Evolutionary conservation across 805 yeast genomes (phyloP).

Genomic region (Debaryomyces castellii): DNA sequence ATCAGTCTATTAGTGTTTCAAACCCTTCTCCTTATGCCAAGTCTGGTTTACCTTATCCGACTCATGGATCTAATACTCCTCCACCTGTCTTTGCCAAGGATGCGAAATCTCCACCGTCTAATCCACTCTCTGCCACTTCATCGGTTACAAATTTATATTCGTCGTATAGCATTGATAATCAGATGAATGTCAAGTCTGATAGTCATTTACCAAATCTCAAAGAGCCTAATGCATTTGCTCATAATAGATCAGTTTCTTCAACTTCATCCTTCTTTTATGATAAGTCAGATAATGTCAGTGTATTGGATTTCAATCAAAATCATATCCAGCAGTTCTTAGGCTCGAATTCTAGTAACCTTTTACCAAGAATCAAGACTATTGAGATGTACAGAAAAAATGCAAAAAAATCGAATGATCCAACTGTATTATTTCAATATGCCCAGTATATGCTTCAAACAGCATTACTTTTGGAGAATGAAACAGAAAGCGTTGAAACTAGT

Average conservation of each 20-base stretch:
- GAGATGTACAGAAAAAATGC: slow-evolving; percentile 87
- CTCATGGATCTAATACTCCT: slow-evolving; percentile 21
- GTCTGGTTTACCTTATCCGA: slow-evolving; percentile 14
- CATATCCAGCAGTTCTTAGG: slow-evolving; percentile 54
- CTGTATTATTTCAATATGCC: slow-evolving; percentile 85
- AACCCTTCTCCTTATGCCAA: not conserved
- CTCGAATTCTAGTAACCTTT: slow-evolving; percentile 46
- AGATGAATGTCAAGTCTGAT: slow-evolving; percentile 23
- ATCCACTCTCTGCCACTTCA: slow-evolving; percentile 31
- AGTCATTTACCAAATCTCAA: slow-evolving; percentile 21
- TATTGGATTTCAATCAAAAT: slow-evolving; percentile 54
- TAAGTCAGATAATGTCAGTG: slow-evolving; percentile 28
- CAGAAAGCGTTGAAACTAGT: not conserved
- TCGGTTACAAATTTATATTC: slow-evolving; percentile 29
- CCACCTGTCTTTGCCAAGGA: slow-evolving; percentile 26
- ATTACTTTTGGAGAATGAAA: slow-evolving; percentile 48
- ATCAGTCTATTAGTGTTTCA: not conserved
- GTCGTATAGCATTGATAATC: slow-evolving; percentile 2
- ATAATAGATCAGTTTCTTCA: slow-evolving; percentile 36
- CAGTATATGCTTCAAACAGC: slow-evolving; percentile 88
- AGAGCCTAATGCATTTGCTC: slow-evolving; percentile 16
- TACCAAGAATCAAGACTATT: slow-evolving; percentile 79
- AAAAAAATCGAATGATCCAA: slow-evolving; percentile 79
- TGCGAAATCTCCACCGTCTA: slow-evolving; percentile 24
- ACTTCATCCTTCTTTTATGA: slow-evolving; percentile 38